Conservation (phyloP, 805 yeast genomes). For the Teunomyces lycoperdinae region DNA sequence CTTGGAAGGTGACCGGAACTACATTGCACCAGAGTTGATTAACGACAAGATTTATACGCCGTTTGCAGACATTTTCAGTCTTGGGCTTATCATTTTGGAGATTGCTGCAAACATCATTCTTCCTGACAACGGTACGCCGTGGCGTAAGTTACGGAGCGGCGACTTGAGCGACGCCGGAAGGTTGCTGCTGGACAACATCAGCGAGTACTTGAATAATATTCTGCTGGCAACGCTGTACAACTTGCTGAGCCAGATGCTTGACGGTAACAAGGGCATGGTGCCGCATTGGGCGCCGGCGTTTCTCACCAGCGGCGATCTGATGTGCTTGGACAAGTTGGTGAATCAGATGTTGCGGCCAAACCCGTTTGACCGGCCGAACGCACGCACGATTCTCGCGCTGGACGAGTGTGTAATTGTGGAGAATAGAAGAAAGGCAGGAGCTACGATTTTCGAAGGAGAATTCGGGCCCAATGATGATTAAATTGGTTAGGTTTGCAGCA, state of each 20-base stretch:
- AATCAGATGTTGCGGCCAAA: slow-evolving; percentile 87
- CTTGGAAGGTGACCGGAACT: slow-evolving; percentile 95
- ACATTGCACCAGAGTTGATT: slow-evolving; percentile 95
- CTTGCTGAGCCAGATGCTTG: slow-evolving; percentile 9
- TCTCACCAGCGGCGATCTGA: slow-evolving; percentile 52
- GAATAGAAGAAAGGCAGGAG: slow-evolving; percentile 81
- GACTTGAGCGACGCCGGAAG: slow-evolving; percentile 94
- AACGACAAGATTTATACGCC: slow-evolving; percentile 78
- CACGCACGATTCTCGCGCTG: slow-evolving; percentile 62
- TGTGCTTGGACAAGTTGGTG: slow-evolving; percentile 73
- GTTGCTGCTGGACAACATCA: slow-evolving; percentile 52
- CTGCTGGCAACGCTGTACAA: slow-evolving; percentile 28
- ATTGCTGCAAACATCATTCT: slow-evolving; percentile 92
- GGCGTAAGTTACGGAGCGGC: slow-evolving; percentile 95
- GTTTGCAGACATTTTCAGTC: slow-evolving; percentile 93
- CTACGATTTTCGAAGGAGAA: slow-evolving; percentile 93
- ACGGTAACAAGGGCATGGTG: slow-evolving; percentile 29
- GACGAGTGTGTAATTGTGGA: slow-evolving; percentile 80
- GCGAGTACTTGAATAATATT: slow-evolving; percentile 38
- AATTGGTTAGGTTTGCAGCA: background rate
- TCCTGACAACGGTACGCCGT: slow-evolving; percentile 94
- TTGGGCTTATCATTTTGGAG: slow-evolving; percentile 90
- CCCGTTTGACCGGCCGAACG: slow-evolving; percentile 79
- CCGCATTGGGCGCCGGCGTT: slow-evolving; percentile 90
- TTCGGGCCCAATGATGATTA: slow-evolving; percentile 62